phyloP scores from a whole-genome alignment of 2,329 filamentous ascomycete genomes.

The Tothia fuscella region DNA sequence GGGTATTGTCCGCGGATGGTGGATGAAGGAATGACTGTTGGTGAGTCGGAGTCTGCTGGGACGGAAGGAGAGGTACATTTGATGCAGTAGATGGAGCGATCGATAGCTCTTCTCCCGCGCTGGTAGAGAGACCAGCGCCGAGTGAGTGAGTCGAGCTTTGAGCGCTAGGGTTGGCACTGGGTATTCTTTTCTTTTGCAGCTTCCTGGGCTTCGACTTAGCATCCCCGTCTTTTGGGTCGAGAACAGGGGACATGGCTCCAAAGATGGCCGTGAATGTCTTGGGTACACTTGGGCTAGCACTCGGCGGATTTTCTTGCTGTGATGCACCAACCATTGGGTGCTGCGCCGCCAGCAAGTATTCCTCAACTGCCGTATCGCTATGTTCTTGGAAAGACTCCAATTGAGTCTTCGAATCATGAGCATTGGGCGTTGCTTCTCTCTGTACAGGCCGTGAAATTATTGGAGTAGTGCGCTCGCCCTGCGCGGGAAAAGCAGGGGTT shows the following conservation, averaged over 20 bases:
- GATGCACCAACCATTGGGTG: neutral
- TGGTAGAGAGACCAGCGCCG: slow-evolving; percentile 19
- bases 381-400: neutral
- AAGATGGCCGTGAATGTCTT: slow-evolving; percentile 26
- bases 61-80: neutral
- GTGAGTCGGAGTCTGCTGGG: slow-evolving; percentile 2
- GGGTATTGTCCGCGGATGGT: slow-evolving; percentile 1
- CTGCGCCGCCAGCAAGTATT: too few species aligned
- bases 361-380: too few species aligned
- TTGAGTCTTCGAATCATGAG: slow-evolving; percentile 2
- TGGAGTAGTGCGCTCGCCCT: slow-evolving; percentile 1
- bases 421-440: too few species aligned
- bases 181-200: slow-evolving; percentile 75
- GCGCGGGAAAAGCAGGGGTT: neutral
- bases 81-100: slow-evolving; percentile 1
- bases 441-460: neutral
- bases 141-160: slow-evolving; percentile 82
- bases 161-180: slow-evolving; percentile 71
- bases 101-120: slow-evolving; percentile 3
- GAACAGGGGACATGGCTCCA: slow-evolving; percentile 26
- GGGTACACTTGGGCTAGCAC: neutral
- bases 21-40: slow-evolving; percentile 2
- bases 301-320: neutral
- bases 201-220: slow-evolving; percentile 50
- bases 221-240: slow-evolving; percentile 1